phyloP scores from a whole-genome alignment of 2,329 filamentous ascomycete species.

The Beauveria australis region DNA sequence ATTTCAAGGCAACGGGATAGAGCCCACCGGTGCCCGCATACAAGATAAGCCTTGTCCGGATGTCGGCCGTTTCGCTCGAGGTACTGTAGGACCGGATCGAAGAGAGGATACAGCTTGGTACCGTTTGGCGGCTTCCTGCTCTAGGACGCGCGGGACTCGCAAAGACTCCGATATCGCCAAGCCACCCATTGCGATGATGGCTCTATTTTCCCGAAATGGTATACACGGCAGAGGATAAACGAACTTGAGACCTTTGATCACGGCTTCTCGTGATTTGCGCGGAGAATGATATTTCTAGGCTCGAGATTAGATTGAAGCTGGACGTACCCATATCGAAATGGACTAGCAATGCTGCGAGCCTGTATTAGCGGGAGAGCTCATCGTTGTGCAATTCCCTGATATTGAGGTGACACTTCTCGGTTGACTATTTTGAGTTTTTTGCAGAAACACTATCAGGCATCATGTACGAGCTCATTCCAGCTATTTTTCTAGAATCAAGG shows the following conservation, averaged over 20 bases:
- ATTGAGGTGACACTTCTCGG: neutral
- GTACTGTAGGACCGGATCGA: neutral
- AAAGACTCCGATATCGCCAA: neutral
- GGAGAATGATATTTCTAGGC: neutral
- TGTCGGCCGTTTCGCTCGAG: neutral
- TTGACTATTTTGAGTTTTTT: neutral
- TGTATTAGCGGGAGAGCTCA: neutral
- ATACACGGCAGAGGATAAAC: neutral
- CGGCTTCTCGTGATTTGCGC: neutral
- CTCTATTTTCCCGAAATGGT: neutral
- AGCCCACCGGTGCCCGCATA: neutral
- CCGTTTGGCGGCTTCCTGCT: too few relatives aligned
- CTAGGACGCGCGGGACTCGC: too few relatives aligned
- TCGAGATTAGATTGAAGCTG: too few relatives aligned
- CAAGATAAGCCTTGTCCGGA: neutral
- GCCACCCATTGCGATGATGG: neutral
- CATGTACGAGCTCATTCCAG: neutral
- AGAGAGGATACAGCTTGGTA: neutral
- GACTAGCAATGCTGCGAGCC: neutral
- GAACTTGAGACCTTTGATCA: neutral
- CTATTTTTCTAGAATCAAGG: neutral
- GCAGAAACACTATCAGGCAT: neutral
- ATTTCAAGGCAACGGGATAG: neutral
- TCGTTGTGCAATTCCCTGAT: neutral
- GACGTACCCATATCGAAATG: too few relatives aligned